phyloP scores from a whole-genome alignment of 1,284 basidiomycete genomes.

The Ustilago crameri region DNA sequence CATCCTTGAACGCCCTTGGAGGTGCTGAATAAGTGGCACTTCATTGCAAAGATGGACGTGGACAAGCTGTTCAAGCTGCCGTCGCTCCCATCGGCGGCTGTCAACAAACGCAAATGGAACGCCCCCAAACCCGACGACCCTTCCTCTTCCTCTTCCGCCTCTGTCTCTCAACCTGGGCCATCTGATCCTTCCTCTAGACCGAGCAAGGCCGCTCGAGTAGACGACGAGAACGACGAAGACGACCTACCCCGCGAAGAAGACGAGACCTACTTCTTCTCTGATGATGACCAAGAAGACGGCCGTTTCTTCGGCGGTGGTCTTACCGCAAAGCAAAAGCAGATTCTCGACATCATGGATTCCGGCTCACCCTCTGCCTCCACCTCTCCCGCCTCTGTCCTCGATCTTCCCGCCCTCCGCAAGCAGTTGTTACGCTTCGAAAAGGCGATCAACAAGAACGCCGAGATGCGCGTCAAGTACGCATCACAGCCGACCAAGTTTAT shows the following conservation, averaged over 20 bases:
- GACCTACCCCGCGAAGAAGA: conserved; percentile 12
- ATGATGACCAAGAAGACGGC: conserved; percentile 65
- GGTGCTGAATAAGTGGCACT: not conserved
- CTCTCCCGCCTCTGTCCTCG: not conserved
- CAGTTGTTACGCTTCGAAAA: conserved; percentile 85
- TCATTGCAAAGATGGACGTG: conserved; percentile 55
- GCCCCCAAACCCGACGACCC: conserved; percentile 40
- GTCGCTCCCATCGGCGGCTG: conserved; percentile 55
- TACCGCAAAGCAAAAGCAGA: conserved; percentile 59
- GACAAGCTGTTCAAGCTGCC: conserved; percentile 67
- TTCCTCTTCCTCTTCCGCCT: conserved; percentile 21
- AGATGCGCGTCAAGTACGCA: conserved; percentile 77
- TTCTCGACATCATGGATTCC: conserved; percentile 63
- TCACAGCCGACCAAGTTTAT: conserved; percentile 80
- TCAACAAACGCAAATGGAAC: conserved; percentile 64
- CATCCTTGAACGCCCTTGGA: no score
- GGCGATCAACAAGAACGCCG: conserved; percentile 90
- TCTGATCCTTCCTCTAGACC: conserved; percentile 1
- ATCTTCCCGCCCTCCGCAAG: conserved; percentile 70
- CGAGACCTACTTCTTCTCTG: conserved; percentile 49
- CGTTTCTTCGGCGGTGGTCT: conserved; percentile 66
- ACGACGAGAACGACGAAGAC: conserved; percentile 33
- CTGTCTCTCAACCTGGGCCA: conserved; percentile 2
- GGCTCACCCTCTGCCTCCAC: conserved; percentile 9
- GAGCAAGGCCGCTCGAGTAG: conserved; percentile 38